phyloP scores from a whole-genome alignment of 2,329 filamentous ascomycete genomes.

The Fusarium hainanense region DNA sequence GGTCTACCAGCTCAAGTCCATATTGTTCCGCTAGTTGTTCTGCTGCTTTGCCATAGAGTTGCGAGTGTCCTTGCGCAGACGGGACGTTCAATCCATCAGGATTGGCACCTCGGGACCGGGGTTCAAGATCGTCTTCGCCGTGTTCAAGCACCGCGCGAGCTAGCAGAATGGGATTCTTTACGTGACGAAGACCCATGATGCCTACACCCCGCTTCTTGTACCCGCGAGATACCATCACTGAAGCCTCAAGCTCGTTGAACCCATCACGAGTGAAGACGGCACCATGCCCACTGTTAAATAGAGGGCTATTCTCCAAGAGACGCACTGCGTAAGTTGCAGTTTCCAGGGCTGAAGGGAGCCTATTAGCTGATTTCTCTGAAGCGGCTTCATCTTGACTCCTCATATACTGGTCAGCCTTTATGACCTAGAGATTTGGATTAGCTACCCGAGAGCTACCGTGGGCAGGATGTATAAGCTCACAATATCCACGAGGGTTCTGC shows the following conservation, averaged over 20 bases:
- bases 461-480: constrained; percentile 52
- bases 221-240: constrained; percentile 83
- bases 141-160: constrained; percentile 76
- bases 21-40: constrained; percentile 75
- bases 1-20: constrained; percentile 76
- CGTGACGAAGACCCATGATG: constrained; percentile 75
- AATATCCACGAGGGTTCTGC: constrained; percentile 69
- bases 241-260: constrained; percentile 86
- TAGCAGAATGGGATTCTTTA: constrained; percentile 83
- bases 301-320: constrained; percentile 79
- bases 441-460: neutral
- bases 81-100: constrained; percentile 55
- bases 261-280: constrained; percentile 89
- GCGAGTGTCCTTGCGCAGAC: constrained; percentile 75
- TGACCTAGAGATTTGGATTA: constrained; percentile 47
- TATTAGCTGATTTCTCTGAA: constrained; percentile 19
- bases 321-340: constrained; percentile 79
- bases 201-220: constrained; percentile 81
- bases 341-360: constrained; percentile 72
- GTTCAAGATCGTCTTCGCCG: constrained; percentile 70
- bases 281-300: constrained; percentile 87
- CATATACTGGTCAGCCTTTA: constrained; percentile 61
- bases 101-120: constrained; percentile 15
- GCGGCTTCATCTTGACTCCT: constrained; percentile 24
- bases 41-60: constrained; percentile 74